A percentile compares a stretch with the other conserved stretches of the same genome.
phyloP scores from a whole-genome alignment of 352 stramenopile species.

The Phytopythium oedochilum region DNA sequence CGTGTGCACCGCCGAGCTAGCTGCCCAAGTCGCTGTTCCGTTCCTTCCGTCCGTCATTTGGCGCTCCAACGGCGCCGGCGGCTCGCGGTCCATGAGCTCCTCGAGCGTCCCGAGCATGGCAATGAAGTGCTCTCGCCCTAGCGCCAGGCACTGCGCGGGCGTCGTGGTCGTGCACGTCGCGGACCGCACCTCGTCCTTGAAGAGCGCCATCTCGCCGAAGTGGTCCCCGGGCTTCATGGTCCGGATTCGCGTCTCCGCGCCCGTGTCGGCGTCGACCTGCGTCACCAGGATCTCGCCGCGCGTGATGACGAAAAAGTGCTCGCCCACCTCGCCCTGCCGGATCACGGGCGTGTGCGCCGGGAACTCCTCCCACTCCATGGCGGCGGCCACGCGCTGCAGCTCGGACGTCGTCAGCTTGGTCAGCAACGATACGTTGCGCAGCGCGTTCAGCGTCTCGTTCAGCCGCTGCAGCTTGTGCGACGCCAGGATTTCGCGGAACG shows the following conservation, averaged over 20 bases:
- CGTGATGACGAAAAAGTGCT: constrained; percentile 80
- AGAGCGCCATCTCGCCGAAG: constrained; percentile 93
- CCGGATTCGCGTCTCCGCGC: constrained; percentile 46
- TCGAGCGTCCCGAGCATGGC: constrained; percentile 75
- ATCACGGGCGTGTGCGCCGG: constrained; percentile 49
- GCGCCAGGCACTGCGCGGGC: constrained; percentile 53
- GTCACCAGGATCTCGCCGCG: constrained; percentile 71
- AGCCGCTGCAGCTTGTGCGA: constrained; percentile 66
- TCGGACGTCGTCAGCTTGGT: constrained; percentile 63
- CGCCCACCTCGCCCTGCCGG: constrained; percentile 63
- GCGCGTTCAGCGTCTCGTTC: constrained; percentile 49
- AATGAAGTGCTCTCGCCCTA: constrained; percentile 70
- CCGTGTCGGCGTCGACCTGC: constrained; percentile 34
- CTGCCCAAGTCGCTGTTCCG: no score
- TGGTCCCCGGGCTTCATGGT: constrained; percentile 77
- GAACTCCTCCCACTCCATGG: constrained; percentile 84
- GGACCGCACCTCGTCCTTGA: constrained; percentile 89
- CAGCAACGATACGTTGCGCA: constrained; percentile 55
- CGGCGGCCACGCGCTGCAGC: constrained; percentile 61
- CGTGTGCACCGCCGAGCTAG: constrained; percentile 16
- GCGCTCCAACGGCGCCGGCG: constrained; percentile 14
- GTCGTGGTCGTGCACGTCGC: constrained; percentile 87
- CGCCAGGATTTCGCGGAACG: constrained; percentile 69
- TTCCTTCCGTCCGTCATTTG: constrained; percentile 3
- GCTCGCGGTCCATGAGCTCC: constrained; percentile 73